Percentiles rank a stretch among this genome's conserved stretches.
These are phyloP conservation scores for Rhizophagus sp. DNA, from an alignment of 192 early-diverging fungal genomes.

Conservation along the genomic window DNA sequence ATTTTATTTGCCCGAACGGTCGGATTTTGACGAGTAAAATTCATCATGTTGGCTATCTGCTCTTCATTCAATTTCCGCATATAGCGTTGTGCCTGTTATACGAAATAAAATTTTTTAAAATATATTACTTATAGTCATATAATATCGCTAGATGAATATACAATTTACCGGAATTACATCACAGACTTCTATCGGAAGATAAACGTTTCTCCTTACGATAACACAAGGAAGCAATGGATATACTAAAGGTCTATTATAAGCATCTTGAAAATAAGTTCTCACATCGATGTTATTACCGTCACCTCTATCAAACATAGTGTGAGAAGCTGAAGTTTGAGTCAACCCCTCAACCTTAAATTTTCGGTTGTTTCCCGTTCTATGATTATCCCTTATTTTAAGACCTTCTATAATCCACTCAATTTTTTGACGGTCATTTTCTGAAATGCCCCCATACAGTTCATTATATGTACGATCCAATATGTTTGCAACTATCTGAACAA, in stretches of 20 bases:
- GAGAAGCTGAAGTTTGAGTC: slow-evolving; percentile 64
- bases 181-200: slow-evolving; percentile 92
- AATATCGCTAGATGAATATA: not conserved
- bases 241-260: slow-evolving; percentile 35
- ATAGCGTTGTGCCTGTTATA: slow-evolving; percentile 71
- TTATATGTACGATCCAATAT: slow-evolving; percentile 58
- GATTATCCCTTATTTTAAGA: slow-evolving; percentile 55
- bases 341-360: slow-evolving; percentile 72
- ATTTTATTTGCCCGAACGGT: slow-evolving; percentile 82
- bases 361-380: slow-evolving; percentile 61
- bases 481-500: slow-evolving; percentile 70
- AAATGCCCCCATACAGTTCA: slow-evolving; percentile 47
- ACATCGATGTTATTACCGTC: slow-evolving; percentile 58
- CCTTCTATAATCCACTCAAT: slow-evolving; percentile 53
- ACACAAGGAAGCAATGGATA: slow-evolving; percentile 80
- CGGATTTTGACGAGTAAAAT: slow-evolving; percentile 84
- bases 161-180: slow-evolving; percentile 52
- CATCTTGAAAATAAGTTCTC: slow-evolving; percentile 73
- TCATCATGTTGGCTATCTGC: slow-evolving; percentile 95
- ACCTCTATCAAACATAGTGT: slow-evolving; percentile 68
- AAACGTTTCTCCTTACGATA: slow-evolving; percentile 66
- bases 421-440: slow-evolving; percentile 40
- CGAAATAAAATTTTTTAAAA: slow-evolving; percentile 10
- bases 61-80: slow-evolving; percentile 78
- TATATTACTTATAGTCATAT: not conserved